These are phyloP conservation scores for Cryptosporidium tyzzeri DNA, from an alignment of 169 alveolate species.

Conservation along the genomic window DNA sequence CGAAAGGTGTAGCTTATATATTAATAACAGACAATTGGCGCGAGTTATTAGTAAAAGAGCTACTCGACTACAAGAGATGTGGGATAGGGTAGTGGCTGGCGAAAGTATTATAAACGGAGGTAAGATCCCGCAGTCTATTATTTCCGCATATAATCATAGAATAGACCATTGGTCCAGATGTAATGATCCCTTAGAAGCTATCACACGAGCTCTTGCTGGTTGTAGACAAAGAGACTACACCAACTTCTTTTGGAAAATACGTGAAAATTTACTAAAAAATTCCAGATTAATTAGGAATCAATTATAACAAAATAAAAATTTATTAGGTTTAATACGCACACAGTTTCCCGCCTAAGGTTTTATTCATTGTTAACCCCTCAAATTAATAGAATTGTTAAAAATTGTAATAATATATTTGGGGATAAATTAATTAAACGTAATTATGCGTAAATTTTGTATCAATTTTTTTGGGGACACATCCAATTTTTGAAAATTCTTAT, in stretches of 20 bases:
- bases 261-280: slow-evolving; percentile 51
- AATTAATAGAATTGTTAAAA: not conserved
- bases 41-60: slow-evolving; percentile 74
- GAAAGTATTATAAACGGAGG: slow-evolving; percentile 66
- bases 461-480: not conserved
- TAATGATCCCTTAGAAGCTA: slow-evolving; percentile 72
- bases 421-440: not conserved
- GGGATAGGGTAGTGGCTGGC: slow-evolving; percentile 72
- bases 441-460: too few relatives aligned
- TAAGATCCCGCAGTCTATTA: slow-evolving; percentile 52
- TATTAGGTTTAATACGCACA: not conserved
- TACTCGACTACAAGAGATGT: slow-evolving; percentile 69
- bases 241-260: slow-evolving; percentile 65
- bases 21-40: slow-evolving; percentile 71
- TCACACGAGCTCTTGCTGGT: slow-evolving; percentile 73
- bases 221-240: slow-evolving; percentile 76
- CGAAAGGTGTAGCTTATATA: slow-evolving; percentile 50
- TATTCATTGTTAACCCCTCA: not conserved
- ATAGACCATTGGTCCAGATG: slow-evolving; percentile 76
- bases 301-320: not conserved
- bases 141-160: slow-evolving; percentile 65
- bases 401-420: too few relatives aligned
- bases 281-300: slow-evolving; percentile 50
- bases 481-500: too few relatives aligned
- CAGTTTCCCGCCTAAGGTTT: not conserved